Evolutionary conservation across 805 yeast genomes (phyloP), one percentile per base, ranked within the genome.

Genomic region (Pichia eremophila): DNA sequence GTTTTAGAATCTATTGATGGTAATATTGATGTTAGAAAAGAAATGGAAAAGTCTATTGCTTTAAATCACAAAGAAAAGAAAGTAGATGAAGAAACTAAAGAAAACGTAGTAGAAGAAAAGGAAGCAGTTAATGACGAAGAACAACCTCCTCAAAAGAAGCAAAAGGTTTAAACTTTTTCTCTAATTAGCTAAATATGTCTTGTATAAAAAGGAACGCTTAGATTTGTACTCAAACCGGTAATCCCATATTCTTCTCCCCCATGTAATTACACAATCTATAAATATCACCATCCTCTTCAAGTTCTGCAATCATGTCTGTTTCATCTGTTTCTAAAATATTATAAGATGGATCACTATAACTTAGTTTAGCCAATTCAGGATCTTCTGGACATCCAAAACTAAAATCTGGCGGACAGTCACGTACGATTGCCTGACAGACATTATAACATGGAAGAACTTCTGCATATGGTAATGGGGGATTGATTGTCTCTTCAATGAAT

Each of bases 401-500:
- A 57, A 91, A 79, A 31, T 68, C 78, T 0, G 89, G 65, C 1
- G 96, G 96, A 61, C 99, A 91, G 61, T 85, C 84, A 44, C 87
- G 73, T 2, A 83, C 93, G 8, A 93, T 77, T 7, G 80, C 74
- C 51, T 85, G 71, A 63, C 98, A 93, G 52, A 83, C 75, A 57
- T 85, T 81, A 44, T 83, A 73, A 60, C 99, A 91, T 0, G 99
- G 99, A 48, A 87, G 62, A 3, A 93, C 74, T 64, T 91, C 99
- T 56, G 72, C 81, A 64, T 90, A 91, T 27, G 64, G 60, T 12
- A 64, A 57, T 5, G 74, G 71, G 0, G 89, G 86, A 5, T 74
- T 69, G 31, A 83, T 68, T 1, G 74, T 59, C 3, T 62, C 52
- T 53, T 79, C 75, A 38, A 91, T 71, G 52, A 74, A 77, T 6